Evolutionary conservation across 768 basidiomycete species (phyloP), one percentile per base, ranked within the genome.

Genomic region (Pleurotus giganteus): DNA sequence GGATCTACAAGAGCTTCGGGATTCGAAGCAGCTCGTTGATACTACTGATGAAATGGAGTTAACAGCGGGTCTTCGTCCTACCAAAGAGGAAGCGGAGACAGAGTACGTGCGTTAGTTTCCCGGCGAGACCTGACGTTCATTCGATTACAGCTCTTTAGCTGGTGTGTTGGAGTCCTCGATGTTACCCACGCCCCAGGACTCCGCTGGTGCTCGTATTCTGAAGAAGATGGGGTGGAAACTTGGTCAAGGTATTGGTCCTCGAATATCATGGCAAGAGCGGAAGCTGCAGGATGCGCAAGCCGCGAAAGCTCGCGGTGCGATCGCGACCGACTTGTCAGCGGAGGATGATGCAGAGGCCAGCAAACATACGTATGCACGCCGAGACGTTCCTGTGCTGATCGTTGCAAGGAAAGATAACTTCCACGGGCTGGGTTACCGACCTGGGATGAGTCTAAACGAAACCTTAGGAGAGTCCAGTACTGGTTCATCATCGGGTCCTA

Each of bases 191-290:
- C 81, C 91, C 0, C 81, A 84, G 21, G 87, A 93, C 56, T 93
- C 92, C 2, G 79, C 85, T 24, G 96, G 96, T 0, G 86, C 90
- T 2, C 84, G 84, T 31, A 84, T 98, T 5, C 79, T 99, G 52
- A 88, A 86, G 73, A 95, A 93, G 71, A 94, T 98, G 88, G 96
- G 97, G 0, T 98, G 97, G 96, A 78, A 88, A 37, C 70, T 85
- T 0, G 97, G 95, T 1, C 94, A 95, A 70, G 97, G 96, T 11
- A 84, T 98, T 17, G 97, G 96, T 0, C 94, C 95, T 3, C 82
- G 96, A 9, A 76, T 98, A 27, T 84, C 91, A 4, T 80, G 88
- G 58, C 79, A 83, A 31, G 85, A 91, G 64, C 84, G 89, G 41
- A 84, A 81, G 59, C 71, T 82, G 15, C 91, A 95, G 66, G 85